Evolutionary conservation across 208 protist genomes (phyloP).

Genomic region (Leishmania lainsoni): DNA sequence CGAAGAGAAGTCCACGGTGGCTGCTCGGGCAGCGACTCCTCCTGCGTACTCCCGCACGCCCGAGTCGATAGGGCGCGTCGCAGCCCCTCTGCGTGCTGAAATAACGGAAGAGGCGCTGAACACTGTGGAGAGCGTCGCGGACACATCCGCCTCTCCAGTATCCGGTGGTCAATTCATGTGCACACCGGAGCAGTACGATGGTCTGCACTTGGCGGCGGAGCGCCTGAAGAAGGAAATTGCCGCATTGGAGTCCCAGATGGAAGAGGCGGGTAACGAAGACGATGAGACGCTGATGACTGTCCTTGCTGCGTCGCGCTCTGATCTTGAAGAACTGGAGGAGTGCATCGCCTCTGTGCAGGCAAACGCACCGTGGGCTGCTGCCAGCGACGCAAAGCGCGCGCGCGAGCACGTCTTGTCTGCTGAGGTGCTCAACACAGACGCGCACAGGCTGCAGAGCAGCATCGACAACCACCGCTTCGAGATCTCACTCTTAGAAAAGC

Average conservation of each 20-base stretch:
- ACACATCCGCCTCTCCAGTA: slow-evolving; percentile 5
- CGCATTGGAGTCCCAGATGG: slow-evolving; percentile 86
- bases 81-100: not conserved
- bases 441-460: slow-evolving; percentile 56
- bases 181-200: slow-evolving; percentile 91
- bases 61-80: not conserved
- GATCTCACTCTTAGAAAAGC: slow-evolving; percentile 80
- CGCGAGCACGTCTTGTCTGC: slow-evolving; percentile 39
- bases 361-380: slow-evolving; percentile 69
- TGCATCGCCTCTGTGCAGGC: slow-evolving; percentile 80
- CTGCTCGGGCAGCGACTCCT: not conserved
- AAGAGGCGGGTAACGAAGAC: slow-evolving; percentile 82
- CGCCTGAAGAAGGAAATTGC: slow-evolving; percentile 85
- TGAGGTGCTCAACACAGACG: slow-evolving; percentile 29
- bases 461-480: slow-evolving; percentile 82
- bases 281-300: slow-evolving; percentile 94
- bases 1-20: slow-evolving; percentile 2
- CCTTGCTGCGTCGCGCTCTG: slow-evolving; percentile 79
- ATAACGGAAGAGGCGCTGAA: not conserved
- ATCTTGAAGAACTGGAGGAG: slow-evolving; percentile 89
- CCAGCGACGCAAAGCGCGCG: slow-evolving; percentile 56
- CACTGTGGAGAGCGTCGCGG: slow-evolving; percentile 2
- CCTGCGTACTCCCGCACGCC: not conserved
- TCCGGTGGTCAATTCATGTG: slow-evolving; percentile 61
- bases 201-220: slow-evolving; percentile 74